Evolutionary conservation across 2,329 filamentous ascomycete species (phyloP).

Genomic region (Aspergillus felis): DNA sequence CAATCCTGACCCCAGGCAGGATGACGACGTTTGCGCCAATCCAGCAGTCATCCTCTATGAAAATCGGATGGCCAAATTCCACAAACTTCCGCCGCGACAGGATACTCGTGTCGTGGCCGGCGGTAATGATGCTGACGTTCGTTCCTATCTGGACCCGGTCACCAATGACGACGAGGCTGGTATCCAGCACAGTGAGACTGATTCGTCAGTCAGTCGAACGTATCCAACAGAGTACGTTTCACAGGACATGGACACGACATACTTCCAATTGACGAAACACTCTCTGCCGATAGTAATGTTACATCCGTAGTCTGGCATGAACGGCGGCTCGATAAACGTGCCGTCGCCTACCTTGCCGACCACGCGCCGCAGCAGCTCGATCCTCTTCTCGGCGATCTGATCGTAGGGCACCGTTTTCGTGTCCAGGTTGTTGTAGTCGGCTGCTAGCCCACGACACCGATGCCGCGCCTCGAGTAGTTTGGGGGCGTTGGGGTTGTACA

Average conservation of each 20-base stretch:
- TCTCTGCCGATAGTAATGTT: slow-evolving; percentile 29
- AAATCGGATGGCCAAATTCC: slow-evolving; percentile 48
- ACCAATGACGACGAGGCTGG: slow-evolving; percentile 51
- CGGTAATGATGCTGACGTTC: slow-evolving; percentile 51
- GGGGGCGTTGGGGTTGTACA: slow-evolving; percentile 29
- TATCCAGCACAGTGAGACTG: slow-evolving; percentile 56
- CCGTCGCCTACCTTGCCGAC: slow-evolving; percentile 27
- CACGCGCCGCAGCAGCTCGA: slow-evolving; percentile 24
- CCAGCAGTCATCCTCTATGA: slow-evolving; percentile 49
- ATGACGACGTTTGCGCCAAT: slow-evolving; percentile 47
- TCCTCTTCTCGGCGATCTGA: slow-evolving; percentile 20
- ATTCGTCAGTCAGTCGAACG: background rate
- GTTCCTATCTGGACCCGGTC: slow-evolving; percentile 53
- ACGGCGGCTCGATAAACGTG: slow-evolving; percentile 30
- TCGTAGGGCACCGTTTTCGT: slow-evolving; percentile 24
- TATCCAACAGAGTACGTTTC: background rate
- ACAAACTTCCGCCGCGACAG: slow-evolving; percentile 46
- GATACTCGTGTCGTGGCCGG: slow-evolving; percentile 51
- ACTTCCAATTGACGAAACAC: slow-evolving; percentile 34
- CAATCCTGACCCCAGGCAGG: slow-evolving; percentile 42
- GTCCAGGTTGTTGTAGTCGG: slow-evolving; percentile 29
- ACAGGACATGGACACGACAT: background rate
- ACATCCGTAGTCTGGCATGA: slow-evolving; percentile 31
- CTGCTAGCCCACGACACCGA: slow-evolving; percentile 21
- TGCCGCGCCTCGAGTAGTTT: slow-evolving; percentile 26